Evolutionary conservation across 2,329 filamentous ascomycete genomes (phyloP), one percentile per base, ranked within the genome.

Genomic region (Aspergillus floridensis): DNA sequence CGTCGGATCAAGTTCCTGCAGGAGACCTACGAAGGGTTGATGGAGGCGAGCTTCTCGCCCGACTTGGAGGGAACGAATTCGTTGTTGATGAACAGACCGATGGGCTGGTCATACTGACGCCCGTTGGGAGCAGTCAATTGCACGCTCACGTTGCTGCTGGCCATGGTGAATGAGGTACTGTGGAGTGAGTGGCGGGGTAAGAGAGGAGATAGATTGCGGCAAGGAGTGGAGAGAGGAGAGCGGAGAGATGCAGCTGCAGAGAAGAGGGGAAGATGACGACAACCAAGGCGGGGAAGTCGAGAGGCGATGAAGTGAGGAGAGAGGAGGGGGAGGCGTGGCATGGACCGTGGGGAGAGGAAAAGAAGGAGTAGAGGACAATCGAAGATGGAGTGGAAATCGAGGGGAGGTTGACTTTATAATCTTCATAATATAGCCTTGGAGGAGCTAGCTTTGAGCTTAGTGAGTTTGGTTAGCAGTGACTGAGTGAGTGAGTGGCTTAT

Each of bases 71-170:
- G 81, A 56, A 91, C 86, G 73, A 90, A 93, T 72, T 92, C 88
- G 65, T 92, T 92, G 79, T 91, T 89, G 78, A 93, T 92, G 76
- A 92, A 93, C 8, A 93, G 82, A n/a, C 91, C 91, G 49, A 85
- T 81, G 2, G 90, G 89, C 78, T 92, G 88, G 12, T 76, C 80
- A 77, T 90, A 93, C 67, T 84, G 87, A 74, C 79, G 81, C 67
- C 89, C 90, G 76, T 93, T 93, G 4, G 90, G 90, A 53, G 90
- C 89, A 8, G 83, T 89, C 59, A 93, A 82, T 68, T 91, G 82
- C 24, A 77, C 67, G 44, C 72, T 73, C 29, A 79, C 63, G 53
- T 74, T 67, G 4, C 16, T 44, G 44, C 16, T 29, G 12, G 76
- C 70, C 76, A 78, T 78, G 50, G 64, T 67, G 68, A 53, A 41